Evolutionary conservation across 805 yeast genomes (phyloP), one percentile per base, ranked within the genome.

Genomic region (Blastobotrys terrestris): DNA sequence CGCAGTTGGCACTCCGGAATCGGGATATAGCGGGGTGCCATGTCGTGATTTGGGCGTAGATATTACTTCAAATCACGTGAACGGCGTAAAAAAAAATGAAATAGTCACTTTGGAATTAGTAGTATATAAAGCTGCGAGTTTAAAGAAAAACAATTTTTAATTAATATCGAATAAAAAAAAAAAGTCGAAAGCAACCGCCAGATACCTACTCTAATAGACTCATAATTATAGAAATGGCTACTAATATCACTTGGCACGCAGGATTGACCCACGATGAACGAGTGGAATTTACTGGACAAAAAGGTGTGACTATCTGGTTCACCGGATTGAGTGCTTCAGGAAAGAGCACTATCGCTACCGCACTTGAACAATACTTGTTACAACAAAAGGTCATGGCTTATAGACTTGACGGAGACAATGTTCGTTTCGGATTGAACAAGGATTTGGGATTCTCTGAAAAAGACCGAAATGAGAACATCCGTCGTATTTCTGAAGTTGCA

Each of bases 291-390:
- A 80, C 87, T 56, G 82, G 83, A 54, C 97, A 91, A 73, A 76
- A 78, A 49, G 98, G 98, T 47, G 84, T 86, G 53, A 92, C 98
- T 19, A 76, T 92, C 45, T 92, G 98, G 98, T 77, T 92, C 62
- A 92, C 98, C 13, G 98, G 98, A 3, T 77, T 92, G 57, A 86
- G 95, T 59, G 98, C 97, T 7, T 85, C 95, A 49, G 98, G 98
- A 55, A 92, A 92, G 70, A 82, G 90, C 63, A 92, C 97, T 48
- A 85, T 92, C 65, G 97, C 97, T 0, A 87, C 96, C 68, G 97
- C 96, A 6, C 76, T 92, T 51, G 98, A 92, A 71, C 94, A 87
- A 72, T 74, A 80, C 48, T 73, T 92, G 53, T 76, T 92, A 58
- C 80, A 84, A 61, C 77, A 79, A 60, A 84, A 85, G 26, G 70